Evolutionary conservation across 805 yeast species (phyloP), one percentile per base, ranked within the genome.

Genomic region (Candida sonorensis): DNA sequence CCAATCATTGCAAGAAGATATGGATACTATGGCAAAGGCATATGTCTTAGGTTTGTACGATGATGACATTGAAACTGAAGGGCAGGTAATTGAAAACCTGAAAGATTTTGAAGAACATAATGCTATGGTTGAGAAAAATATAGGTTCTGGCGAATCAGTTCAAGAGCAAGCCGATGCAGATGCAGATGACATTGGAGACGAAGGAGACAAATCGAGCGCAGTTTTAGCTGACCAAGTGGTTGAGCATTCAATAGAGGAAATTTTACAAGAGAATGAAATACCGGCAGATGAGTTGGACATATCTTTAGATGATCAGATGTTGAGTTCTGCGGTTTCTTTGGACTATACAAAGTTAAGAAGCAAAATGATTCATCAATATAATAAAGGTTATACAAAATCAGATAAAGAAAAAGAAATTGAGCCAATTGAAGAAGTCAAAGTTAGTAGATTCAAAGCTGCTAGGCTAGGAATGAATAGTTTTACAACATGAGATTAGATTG

Each of bases 391-490:
- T 36, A 58, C 51, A 31, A 61, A 64, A 37, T 56, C 69, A 1
- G 69, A 67, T 2, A 57, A 62, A 30, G 83, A 72, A 25, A 45
- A 56, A 37, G 88, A 76, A 35, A 45, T 74, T 13, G 94, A 81
- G 46, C 86, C 85, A 0, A 59, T 81, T 6, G 86, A 81, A 43
- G 76, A 77, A 0, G 51, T 71, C 7, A 76, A 65, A 37, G 59
- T 72, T 1, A 82, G 94, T 48, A 61, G 86, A 31, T 85, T 85
- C 54, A 81, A 66, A 46, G 73, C 83, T 9, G 80, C 83, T 5
- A 46, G 57, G 20, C 35, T 56, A 14, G 60, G 53, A 24, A 33
- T 46, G 29, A 30, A 30, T 13, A 21, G 36, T 14, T 5, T 12
- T 9, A 21, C 18, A 4, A 21, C 18, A 7, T n/a, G 15, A 27